Evolutionary conservation across 225 moss, liverwort and hornwort species (phyloP), one percentile per base, ranked within the genome.

Genomic region (Anthoceros angustus): DNA sequence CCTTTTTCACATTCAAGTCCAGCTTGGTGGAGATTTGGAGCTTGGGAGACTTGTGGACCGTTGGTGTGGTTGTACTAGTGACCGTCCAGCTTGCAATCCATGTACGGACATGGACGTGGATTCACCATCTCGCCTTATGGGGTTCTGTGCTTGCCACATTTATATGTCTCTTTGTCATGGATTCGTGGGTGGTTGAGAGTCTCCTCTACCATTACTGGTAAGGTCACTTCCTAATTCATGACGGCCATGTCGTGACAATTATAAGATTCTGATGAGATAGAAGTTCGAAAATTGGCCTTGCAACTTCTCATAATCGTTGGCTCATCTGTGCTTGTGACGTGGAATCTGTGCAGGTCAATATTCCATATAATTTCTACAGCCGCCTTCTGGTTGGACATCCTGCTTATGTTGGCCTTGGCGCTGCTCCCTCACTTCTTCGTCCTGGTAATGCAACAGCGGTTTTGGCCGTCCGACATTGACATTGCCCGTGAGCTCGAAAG

Each of bases 1-100:
- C 89, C 15, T 93, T 79, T 64, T 68, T 93, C 43, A 76, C 77
- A 24, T 93, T 86, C 43, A 3, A 41, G 5, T 39, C 14, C 12
- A 75, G 79, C 24, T 78, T 87, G 66, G 72, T 84, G 12, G 89
- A 86, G 67, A 70, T 89, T 0, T 87, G 79, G 41, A 69, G 93
- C 42, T 71, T 93, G 32, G 93, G 89, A 32, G 67, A 81, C 63
- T 70, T 93, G 68, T 93, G 85, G 87, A 80, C 68, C 45, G 77
- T 93, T 66, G 84, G 82, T 48, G 89, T 93, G n/a, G 89, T 89
- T 8, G 64, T 93, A 42, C 25, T 93, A 66, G 93, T 89, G 6
- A 93, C 87, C 68, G 60, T 83, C 43, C 89, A 93, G 74, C 65
- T 93, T 75, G 89, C 93, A n/a, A 85, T 93, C 85, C 89, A 93